These are phyloP conservation scores for Aspergillus melleus DNA, from an alignment of 2,329 filamentous ascomycete genomes.

Conservation along the genomic window DNA sequence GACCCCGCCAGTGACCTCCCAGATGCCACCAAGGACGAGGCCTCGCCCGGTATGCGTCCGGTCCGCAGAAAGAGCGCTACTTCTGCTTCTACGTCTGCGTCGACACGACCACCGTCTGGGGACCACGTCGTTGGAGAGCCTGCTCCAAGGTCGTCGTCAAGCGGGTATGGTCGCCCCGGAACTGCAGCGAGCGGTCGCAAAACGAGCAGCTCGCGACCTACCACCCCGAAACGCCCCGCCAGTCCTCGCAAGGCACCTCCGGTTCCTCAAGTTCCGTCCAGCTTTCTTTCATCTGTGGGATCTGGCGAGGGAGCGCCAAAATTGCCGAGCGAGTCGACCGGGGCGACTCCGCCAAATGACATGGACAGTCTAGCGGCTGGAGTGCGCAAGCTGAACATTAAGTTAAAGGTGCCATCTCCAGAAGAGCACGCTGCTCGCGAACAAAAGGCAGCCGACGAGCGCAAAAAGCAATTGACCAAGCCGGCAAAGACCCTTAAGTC, in stretches of 20 bases:
- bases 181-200: constrained; percentile 58
- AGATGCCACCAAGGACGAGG: constrained; percentile 25
- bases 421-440: constrained; percentile 59
- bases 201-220: constrained; percentile 53
- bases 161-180: background rate
- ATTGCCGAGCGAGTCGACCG: background rate
- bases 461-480: constrained; percentile 34
- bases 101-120: background rate
- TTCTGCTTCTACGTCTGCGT: constrained; percentile 12
- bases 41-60: constrained; percentile 22
- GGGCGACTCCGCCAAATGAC: constrained; percentile 28
- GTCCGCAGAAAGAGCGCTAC: constrained; percentile 31
- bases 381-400: constrained; percentile 56
- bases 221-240: constrained; percentile 35
- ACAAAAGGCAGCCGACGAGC: constrained; percentile 44
- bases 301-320: constrained; percentile 14
- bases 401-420: constrained; percentile 57
- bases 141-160: constrained; percentile 13
- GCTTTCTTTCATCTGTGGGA: constrained; percentile 25
- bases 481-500: constrained; percentile 21
- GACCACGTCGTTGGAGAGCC: background rate
- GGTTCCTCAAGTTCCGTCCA: constrained; percentile 43
- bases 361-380: constrained; percentile 54
- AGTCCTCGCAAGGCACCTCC: constrained; percentile 42
- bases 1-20: constrained; percentile 53